Percentiles rank a stretch among this genome's conserved stretches.
phyloP scores from a whole-genome alignment of 495 filamentous ascomycete species.

The Lasiosphaeria ovina region DNA sequence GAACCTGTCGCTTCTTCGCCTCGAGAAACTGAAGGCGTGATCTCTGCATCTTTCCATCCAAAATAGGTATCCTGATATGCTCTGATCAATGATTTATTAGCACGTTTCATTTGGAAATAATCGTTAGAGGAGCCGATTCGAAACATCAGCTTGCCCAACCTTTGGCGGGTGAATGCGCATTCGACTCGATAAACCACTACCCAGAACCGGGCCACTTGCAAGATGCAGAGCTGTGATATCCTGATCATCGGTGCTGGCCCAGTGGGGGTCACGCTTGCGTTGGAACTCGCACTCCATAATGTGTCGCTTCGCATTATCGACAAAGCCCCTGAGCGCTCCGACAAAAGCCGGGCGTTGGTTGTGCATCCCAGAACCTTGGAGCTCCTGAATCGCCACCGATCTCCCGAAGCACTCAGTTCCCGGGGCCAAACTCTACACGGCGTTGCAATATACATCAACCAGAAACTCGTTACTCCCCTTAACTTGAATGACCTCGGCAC shows the following conservation, averaged over 20 bases:
- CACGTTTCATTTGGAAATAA: too few relatives aligned
- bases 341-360: constrained; percentile 44
- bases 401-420: constrained; percentile 29
- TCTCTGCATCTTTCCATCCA: too few relatives aligned
- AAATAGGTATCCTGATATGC: too few relatives aligned
- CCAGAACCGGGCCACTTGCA: neutral
- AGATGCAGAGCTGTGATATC: constrained; percentile 33
- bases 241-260: constrained; percentile 39
- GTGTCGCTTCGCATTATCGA: constrained; percentile 45
- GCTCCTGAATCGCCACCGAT: constrained; percentile 44
- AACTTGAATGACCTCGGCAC: constrained; percentile 28
- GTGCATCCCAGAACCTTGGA: constrained; percentile 46
- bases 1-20: too few relatives aligned
- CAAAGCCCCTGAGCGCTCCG: constrained; percentile 32
- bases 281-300: constrained; percentile 35
- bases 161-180: too few relatives aligned
- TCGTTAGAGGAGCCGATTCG: too few relatives aligned
- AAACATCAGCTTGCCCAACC: too few relatives aligned
- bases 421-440: constrained; percentile 30
- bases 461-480: constrained; percentile 22
- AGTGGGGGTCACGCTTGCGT: constrained; percentile 31
- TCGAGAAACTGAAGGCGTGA: too few relatives aligned
- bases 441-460: constrained; percentile 33
- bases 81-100: too few relatives aligned
- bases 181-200: too few relatives aligned